These are phyloP conservation scores for Heterobasidion irregulare DNA, from an alignment of 1,284 basidiomycete genomes.

Conservation along the genomic window DNA sequence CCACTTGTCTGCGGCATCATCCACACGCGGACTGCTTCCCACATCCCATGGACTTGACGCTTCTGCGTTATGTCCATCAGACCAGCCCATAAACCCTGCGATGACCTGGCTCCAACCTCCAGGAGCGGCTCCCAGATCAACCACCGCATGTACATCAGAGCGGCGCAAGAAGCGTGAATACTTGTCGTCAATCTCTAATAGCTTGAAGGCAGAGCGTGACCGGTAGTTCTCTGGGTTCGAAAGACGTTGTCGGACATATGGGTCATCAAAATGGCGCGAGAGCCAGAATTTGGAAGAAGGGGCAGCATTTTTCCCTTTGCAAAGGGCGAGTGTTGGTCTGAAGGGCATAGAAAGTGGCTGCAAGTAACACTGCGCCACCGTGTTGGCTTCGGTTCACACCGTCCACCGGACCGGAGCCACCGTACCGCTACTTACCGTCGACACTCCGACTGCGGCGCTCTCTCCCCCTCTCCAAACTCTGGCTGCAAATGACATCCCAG, in stretches of 20 bases:
- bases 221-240: slow-evolving; percentile 42
- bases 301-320: slow-evolving; percentile 1
- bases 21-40: not conserved
- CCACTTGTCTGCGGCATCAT: not conserved
- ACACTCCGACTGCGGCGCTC: too few relatives aligned
- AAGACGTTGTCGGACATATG: slow-evolving; percentile 57
- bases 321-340: slow-evolving; percentile 11
- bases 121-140: slow-evolving; percentile 83
- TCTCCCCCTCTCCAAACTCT: not conserved
- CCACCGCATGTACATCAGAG: slow-evolving; percentile 47
- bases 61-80: slow-evolving; percentile 3
- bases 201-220: slow-evolving; percentile 81
- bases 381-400: too few relatives aligned
- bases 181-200: slow-evolving; percentile 59
- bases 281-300: slow-evolving; percentile 36
- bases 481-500: slow-evolving; percentile 4
- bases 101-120: slow-evolving; percentile 87
- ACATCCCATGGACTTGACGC: not conserved
- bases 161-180: slow-evolving; percentile 44
- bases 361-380: not conserved
- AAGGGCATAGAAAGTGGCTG: slow-evolving; percentile 11
- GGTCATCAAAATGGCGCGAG: slow-evolving; percentile 53
- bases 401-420: too few relatives aligned
- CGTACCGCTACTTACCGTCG: too few relatives aligned
- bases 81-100: slow-evolving; percentile 38